Percentiles rank a stretch among this genome's conserved stretches.
Conservation (phyloP, 2,329 filamentous ascomycete species). For the Colletotrichum trifolii region DNA sequence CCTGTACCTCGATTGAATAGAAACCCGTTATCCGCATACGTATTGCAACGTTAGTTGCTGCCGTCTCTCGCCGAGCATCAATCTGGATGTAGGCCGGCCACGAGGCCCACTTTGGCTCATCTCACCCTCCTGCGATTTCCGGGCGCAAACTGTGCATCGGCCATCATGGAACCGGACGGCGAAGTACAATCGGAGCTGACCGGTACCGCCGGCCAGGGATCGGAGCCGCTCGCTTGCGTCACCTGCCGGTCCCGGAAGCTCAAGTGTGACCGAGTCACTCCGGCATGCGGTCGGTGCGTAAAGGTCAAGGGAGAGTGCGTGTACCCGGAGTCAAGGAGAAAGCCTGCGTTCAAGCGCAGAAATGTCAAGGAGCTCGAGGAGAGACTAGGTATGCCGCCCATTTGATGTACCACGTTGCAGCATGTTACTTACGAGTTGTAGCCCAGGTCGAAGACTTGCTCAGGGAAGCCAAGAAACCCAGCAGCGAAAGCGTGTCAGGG, state of each 20-base stretch:
- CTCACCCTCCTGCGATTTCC: conserved; percentile 4
- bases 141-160: conserved; percentile 12
- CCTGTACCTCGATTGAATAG: not conserved
- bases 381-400: conserved; percentile 73
- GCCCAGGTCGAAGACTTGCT: conserved; percentile 86
- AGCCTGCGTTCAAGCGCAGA: conserved; percentile 86
- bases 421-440: conserved; percentile 46
- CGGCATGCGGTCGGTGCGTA: conserved; percentile 82
- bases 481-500: not conserved
- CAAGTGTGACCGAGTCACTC: conserved; percentile 84
- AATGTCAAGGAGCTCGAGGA: conserved; percentile 94
- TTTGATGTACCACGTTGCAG: not conserved
- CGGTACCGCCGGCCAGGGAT: conserved; percentile 19
- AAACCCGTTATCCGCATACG: conserved; percentile 1
- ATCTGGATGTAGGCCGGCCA: conserved; percentile 7
- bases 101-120: conserved; percentile 26
- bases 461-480: conserved; percentile 64
- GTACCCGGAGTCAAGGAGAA: conserved; percentile 90
- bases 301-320: conserved; percentile 81
- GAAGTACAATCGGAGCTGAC: conserved; percentile 27
- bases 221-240: conserved; percentile 78
- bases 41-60: conserved; percentile 8
- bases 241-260: conserved; percentile 87
- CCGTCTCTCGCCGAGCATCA: not conserved
- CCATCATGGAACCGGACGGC: conserved; percentile 38